phyloP scores from a whole-genome alignment of 192 early-diverging fungal species.

The Coemansia nantahalensis region DNA sequence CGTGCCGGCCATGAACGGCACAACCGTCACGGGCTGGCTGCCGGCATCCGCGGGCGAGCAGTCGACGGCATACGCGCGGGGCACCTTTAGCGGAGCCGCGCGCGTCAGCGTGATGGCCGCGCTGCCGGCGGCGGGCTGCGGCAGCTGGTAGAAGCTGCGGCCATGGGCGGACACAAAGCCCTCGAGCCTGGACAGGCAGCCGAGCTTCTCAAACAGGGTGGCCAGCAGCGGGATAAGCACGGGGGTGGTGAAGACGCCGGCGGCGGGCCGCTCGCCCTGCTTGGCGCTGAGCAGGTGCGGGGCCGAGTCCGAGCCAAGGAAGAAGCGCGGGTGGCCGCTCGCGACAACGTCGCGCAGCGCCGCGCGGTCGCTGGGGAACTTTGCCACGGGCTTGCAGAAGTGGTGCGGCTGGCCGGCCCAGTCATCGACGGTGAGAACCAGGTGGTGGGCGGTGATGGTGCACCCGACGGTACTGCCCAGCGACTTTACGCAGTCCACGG shows the following conservation, averaged over 20 bases:
- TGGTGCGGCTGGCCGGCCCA: conserved; percentile 97
- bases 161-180: conserved; percentile 87
- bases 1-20: conserved; percentile 83
- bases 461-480: conserved; percentile 90
- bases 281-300: conserved; percentile 89
- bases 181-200: conserved; percentile 74
- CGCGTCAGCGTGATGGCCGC: conserved; percentile 29
- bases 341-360: conserved; percentile 80
- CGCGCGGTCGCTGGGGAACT: conserved; percentile 86
- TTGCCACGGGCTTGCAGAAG: conserved; percentile 99
- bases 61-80: conserved; percentile 15
- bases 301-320: conserved; percentile 95
- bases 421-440: conserved; percentile 89
- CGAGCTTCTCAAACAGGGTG: conserved; percentile 82
- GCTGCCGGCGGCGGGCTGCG: conserved; percentile 29
- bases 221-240: conserved; percentile 83
- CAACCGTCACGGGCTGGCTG: conserved; percentile 53
- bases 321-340: conserved; percentile 92
- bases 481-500: conserved; percentile 89
- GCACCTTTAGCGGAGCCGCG: conserved; percentile 15
- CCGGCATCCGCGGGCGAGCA: not conserved
- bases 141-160: conserved; percentile 79
- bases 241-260: conserved; percentile 93
- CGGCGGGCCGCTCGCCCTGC: conserved; percentile 73
- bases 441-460: conserved; percentile 94